These are phyloP conservation scores for Aspergillus tanneri DNA, from an alignment of 2,329 filamentous ascomycete species.

Conservation along the genomic window DNA sequence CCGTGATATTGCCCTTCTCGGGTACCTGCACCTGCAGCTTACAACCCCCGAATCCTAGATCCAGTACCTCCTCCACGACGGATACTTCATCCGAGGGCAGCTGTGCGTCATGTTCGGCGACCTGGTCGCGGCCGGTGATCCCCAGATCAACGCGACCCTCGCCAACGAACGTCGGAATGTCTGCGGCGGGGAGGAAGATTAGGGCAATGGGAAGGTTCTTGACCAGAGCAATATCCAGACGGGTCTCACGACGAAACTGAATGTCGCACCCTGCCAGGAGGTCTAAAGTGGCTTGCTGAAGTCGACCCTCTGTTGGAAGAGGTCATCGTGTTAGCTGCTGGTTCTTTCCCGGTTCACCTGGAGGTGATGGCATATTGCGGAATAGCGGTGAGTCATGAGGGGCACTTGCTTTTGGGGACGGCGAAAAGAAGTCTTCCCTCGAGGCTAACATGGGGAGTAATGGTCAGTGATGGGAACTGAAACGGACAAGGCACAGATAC, in stretches of 20 bases:
- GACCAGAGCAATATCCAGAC: constrained; percentile 94
- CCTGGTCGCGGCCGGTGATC: constrained; percentile 91
- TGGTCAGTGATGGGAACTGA: constrained; percentile 30
- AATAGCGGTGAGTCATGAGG: constrained; percentile 22
- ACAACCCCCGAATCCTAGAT: constrained; percentile 86
- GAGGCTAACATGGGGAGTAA: constrained; percentile 62
- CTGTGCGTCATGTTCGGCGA: constrained; percentile 78
- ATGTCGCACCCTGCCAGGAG: constrained; percentile 92
- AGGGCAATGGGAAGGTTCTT: constrained; percentile 95
- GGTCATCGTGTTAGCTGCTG: constrained; percentile 10
- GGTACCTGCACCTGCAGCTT: constrained; percentile 97
- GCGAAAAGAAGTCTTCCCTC: constrained; percentile 93
- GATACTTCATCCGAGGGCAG: constrained; percentile 40
- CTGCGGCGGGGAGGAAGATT: constrained; percentile 92
- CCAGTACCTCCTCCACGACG: constrained; percentile 81
- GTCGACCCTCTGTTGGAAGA: constrained; percentile 71
- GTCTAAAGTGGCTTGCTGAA: constrained; percentile 84
- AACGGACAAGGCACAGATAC: constrained; percentile 1
- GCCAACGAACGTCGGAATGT: constrained; percentile 96
- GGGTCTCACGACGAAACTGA: constrained; percentile 90
- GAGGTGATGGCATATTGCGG: constrained; percentile 13
- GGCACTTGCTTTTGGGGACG: constrained; percentile 88
- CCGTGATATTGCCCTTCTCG: constrained; percentile 70
- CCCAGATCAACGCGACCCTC: constrained; percentile 91
- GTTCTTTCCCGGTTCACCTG: constrained; percentile 13